Evolutionary conservation across 257 asterid genomes (phyloP).

Genomic region (Jacaranda mimosifolia): DNA sequence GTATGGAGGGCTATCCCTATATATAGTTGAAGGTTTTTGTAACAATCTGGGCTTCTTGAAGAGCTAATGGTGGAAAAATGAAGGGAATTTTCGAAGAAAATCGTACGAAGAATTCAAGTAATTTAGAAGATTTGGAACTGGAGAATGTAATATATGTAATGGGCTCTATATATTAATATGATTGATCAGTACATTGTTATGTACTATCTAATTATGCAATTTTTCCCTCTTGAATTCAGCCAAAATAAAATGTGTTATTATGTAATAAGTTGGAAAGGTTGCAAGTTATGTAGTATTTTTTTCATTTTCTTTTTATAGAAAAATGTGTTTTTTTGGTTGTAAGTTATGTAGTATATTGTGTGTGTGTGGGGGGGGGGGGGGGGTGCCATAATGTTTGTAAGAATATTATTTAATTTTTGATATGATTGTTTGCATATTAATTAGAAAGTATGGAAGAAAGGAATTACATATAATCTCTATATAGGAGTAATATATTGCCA

Average conservation of each 20-base stretch:
- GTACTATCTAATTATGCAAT: not conserved
- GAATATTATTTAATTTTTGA: too few species aligned
- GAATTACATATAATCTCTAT: too few species aligned
- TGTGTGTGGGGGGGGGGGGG: too few species aligned
- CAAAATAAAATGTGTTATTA: constrained; percentile 10
- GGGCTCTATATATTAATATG: not conserved
- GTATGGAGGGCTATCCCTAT: too few species aligned
- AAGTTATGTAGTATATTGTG: too few species aligned
- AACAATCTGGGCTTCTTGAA: constrained; percentile 25
- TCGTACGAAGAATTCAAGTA: not conserved
- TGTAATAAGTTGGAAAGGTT: constrained; percentile 33
- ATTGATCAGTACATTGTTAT: not conserved
- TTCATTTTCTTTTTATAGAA: too few species aligned
- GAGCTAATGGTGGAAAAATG: constrained; percentile 28
- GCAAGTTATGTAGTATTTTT: not conserved
- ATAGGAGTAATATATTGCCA: too few species aligned
- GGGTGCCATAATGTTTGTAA: too few species aligned
- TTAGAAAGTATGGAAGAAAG: too few species aligned
- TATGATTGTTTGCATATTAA: too few species aligned
- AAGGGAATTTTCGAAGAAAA: not conserved
- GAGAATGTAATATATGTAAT: constrained; percentile 23
- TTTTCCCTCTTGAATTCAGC: constrained; percentile 6
- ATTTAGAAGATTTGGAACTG: constrained; percentile 17
- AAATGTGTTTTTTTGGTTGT: too few species aligned
- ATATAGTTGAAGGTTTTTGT: constrained; percentile 10